Evolutionary conservation across 768 basidiomycete species (phyloP).

Genomic region (Boletus subparvulus): DNA sequence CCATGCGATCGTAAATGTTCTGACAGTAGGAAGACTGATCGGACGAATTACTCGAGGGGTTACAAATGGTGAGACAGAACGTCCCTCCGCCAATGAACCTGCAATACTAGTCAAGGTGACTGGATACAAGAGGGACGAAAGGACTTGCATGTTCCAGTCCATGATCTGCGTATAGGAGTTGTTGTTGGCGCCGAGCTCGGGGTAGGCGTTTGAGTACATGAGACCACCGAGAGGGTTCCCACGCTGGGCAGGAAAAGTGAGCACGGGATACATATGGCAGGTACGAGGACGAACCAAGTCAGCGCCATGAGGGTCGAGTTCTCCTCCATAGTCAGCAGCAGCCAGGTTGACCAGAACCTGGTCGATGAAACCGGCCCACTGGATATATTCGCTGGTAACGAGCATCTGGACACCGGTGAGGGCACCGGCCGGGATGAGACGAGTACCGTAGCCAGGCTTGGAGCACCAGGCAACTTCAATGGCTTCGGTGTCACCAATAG

Average conservation of each 20-base stretch:
- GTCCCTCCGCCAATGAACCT: slow-evolving; percentile 62
- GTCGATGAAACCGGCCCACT: slow-evolving; percentile 63
- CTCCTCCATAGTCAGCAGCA: slow-evolving; percentile 64
- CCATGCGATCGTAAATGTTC: slow-evolving; percentile 72
- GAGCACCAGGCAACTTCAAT: slow-evolving; percentile 75
- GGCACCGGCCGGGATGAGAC: slow-evolving; percentile 65
- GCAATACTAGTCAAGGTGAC: slow-evolving; percentile 10
- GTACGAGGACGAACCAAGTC: slow-evolving; percentile 44
- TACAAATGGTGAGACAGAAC: slow-evolving; percentile 75
- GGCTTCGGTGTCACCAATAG: slow-evolving; percentile 66
- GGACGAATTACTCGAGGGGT: slow-evolving; percentile 44
- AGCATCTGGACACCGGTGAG: slow-evolving; percentile 66
- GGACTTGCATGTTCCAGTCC: slow-evolving; percentile 63
- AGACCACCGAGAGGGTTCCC: slow-evolving; percentile 82
- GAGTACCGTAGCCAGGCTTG: slow-evolving; percentile 62
- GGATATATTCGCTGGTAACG: slow-evolving; percentile 54
- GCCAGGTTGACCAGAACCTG: slow-evolving; percentile 57
- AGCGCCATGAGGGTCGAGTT: slow-evolving; percentile 76
- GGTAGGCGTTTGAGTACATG: slow-evolving; percentile 60
- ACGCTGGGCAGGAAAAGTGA: slow-evolving; percentile 39
- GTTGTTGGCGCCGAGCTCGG: slow-evolving; percentile 39
- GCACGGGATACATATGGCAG: slow-evolving; percentile 13
- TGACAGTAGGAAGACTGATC: slow-evolving; percentile 54
- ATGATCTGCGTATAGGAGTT: slow-evolving; percentile 49
- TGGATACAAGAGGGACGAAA: neutral